phyloP scores from a whole-genome alignment of 1,284 basidiomycete species.

The Microbotryomycetes sp. region DNA sequence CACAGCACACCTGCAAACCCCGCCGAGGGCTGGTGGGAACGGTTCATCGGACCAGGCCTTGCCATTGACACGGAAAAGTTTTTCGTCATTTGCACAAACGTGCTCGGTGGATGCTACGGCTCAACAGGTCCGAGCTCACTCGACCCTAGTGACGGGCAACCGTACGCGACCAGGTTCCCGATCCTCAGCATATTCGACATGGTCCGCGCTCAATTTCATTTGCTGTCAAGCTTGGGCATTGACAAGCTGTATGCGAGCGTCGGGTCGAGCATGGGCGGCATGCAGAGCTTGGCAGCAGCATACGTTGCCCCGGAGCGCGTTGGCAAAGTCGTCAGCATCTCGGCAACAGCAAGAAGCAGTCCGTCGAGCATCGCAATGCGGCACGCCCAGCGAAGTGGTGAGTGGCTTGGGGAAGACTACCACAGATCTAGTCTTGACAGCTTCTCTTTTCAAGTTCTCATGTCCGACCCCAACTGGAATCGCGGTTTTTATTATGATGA shows the following conservation, averaged over 20 bases:
- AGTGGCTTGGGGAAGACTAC: conserved; percentile 35
- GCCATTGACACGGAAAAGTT: conserved; percentile 87
- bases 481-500: conserved; percentile 94
- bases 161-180: conserved; percentile 87
- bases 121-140: conserved; percentile 85
- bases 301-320: conserved; percentile 89
- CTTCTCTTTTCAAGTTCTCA: conserved; percentile 59
- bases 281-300: conserved; percentile 93
- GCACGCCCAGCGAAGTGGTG: conserved; percentile 88
- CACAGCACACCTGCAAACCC: conserved; percentile 73
- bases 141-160: conserved; percentile 58
- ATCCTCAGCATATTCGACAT: conserved; percentile 93
- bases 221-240: conserved; percentile 81
- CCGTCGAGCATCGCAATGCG: conserved; percentile 91
- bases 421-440: no score
- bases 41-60: conserved; percentile 91
- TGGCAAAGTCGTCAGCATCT: conserved; percentile 82
- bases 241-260: conserved; percentile 83
- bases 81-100: conserved; percentile 95
- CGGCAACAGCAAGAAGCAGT: conserved; percentile 83
- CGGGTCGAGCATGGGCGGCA: conserved; percentile 92
- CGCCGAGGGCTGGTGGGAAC: conserved; percentile 93
- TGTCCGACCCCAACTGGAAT: conserved; percentile 99
- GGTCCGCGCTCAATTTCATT: conserved; percentile 78
- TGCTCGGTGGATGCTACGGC: conserved; percentile 94